A percentile compares a stretch with the other conserved stretches of the same genome.
phyloP scores from a whole-genome alignment of 2,329 filamentous ascomycete species.

The Fusarium austroafricanum region DNA sequence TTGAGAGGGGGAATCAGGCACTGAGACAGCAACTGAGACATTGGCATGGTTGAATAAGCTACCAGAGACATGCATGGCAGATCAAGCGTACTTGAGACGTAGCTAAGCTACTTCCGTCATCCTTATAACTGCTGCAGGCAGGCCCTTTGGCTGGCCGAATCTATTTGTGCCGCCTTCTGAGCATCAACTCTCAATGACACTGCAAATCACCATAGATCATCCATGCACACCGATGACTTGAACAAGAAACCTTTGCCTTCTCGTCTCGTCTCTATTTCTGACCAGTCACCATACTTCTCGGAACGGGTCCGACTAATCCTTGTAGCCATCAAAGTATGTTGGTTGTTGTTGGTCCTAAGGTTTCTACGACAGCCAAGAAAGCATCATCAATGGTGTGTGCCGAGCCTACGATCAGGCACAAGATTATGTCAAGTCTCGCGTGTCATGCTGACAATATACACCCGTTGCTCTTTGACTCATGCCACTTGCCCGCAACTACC shows the following conservation, averaged over 20 bases:
- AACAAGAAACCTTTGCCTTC: neutral
- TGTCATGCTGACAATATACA: slow-evolving; percentile 14
- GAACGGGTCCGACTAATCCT: slow-evolving; percentile 31
- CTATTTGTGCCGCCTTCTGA: neutral
- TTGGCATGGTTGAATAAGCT: neutral
- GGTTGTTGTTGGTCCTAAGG: slow-evolving; percentile 26
- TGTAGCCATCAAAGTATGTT: slow-evolving; percentile 17
- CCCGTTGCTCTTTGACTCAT: neutral
- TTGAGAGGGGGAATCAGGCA: neutral
- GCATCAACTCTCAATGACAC: neutral
- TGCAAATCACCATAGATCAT: neutral
- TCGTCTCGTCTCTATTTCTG: slow-evolving; percentile 16
- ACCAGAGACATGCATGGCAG: slow-evolving; percentile 33
- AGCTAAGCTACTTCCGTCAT: slow-evolving; percentile 1
- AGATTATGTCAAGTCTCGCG: neutral
- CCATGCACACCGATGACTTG: slow-evolving; percentile 7
- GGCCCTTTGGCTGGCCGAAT: neutral
- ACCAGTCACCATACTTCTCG: slow-evolving; percentile 18
- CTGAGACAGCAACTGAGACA: neutral
- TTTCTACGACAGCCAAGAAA: neutral
- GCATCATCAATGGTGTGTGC: neutral
- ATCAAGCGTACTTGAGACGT: slow-evolving; percentile 17
- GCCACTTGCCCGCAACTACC: slow-evolving; percentile 6
- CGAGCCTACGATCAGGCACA: slow-evolving; percentile 21
- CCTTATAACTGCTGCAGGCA: neutral